These are phyloP conservation scores for Calamus simplicifolius DNA, from an alignment of 176 grass and related monocot species.

Conservation along the genomic window DNA sequence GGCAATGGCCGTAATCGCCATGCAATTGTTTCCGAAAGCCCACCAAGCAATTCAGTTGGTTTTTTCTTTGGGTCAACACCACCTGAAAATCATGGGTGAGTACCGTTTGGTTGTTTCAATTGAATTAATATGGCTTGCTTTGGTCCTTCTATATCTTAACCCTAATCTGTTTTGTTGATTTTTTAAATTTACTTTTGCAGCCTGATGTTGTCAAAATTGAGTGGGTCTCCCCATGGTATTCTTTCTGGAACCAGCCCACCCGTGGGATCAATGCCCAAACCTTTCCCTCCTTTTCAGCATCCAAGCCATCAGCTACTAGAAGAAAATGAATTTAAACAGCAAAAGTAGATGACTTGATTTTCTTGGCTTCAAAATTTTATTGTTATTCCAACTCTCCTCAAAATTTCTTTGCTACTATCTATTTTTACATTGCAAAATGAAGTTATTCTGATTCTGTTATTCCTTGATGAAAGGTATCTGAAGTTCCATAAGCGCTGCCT, in stretches of 20 bases:
- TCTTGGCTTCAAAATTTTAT: too few species aligned
- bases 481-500: slow-evolving; percentile 89
- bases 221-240: slow-evolving; percentile 66
- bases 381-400: too few species aligned
- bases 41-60: slow-evolving; percentile 85
- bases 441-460: slow-evolving; percentile 11
- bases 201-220: slow-evolving; percentile 62
- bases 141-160: too few species aligned
- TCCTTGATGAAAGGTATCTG: slow-evolving; percentile 70
- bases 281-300: slow-evolving; percentile 90
- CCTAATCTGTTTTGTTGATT: too few species aligned
- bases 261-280: slow-evolving; percentile 85
- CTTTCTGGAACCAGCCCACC: slow-evolving; percentile 65
- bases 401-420: too few species aligned
- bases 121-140: not conserved
- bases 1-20: slow-evolving; percentile 35
- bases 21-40: slow-evolving; percentile 72
- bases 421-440: too few species aligned
- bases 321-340: slow-evolving; percentile 93
- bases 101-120: not conserved
- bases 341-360: slow-evolving; percentile 54
- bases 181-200: slow-evolving; percentile 9
- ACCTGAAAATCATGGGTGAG: slow-evolving; percentile 73
- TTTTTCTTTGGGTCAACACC: slow-evolving; percentile 97
- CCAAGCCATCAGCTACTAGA: slow-evolving; percentile 83